Evolutionary conservation across 345 rosid genomes (phyloP).

Genomic region (Pelargonium nanum): DNA sequence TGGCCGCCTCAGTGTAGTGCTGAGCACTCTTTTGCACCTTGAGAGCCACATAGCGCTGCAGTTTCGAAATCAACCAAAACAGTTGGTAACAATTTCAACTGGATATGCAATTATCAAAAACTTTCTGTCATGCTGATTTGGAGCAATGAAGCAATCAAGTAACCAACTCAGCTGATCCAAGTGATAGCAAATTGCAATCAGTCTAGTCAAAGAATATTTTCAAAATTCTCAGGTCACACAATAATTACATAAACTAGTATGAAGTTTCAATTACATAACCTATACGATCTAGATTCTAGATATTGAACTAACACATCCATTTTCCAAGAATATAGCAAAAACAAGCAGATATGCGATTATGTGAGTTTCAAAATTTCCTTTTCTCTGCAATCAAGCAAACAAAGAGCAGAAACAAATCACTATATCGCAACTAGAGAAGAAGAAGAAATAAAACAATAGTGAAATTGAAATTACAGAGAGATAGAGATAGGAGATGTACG

Average conservation of each 20-base stretch:
- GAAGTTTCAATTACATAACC: background rate
- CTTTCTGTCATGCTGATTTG: background rate
- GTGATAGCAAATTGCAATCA: background rate
- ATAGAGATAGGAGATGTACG: conserved; percentile 15
- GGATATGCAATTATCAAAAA: background rate
- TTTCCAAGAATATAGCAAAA: background rate
- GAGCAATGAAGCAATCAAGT: background rate
- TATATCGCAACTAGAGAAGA: background rate
- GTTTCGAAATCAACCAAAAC: background rate
- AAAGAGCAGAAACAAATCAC: background rate
- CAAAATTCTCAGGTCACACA: background rate
- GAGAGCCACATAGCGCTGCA: conserved; percentile 52
- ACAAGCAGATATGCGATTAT: no score
- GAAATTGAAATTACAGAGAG: no score
- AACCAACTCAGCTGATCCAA: background rate
- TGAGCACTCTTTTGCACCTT: conserved; percentile 72
- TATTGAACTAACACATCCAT: no score
- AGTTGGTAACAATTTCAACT: background rate
- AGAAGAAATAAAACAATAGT: background rate
- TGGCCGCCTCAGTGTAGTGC: conserved; percentile 67
- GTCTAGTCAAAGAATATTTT: background rate
- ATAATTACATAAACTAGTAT: background rate
- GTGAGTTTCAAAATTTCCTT: background rate
- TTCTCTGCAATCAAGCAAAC: background rate
- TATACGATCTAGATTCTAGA: background rate